Percentiles rank a stretch among this genome's conserved stretches.
Evolutionary conservation across 2,329 filamentous ascomycete genomes (phyloP).

Genomic region (Venturiaceae sp.): DNA sequence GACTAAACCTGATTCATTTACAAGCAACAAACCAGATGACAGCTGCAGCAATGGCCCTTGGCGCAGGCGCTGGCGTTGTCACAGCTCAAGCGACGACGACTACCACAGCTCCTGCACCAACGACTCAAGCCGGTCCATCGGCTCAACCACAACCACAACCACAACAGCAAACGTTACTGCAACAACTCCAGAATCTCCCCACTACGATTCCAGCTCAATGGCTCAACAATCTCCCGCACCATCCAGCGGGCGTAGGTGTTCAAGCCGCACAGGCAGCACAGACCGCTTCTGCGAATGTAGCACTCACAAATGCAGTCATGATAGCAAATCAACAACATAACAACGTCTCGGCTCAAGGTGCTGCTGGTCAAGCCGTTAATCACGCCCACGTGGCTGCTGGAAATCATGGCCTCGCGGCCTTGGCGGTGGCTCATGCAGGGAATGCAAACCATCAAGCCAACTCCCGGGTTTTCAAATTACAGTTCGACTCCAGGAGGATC

Average conservation of each 20-base stretch:
- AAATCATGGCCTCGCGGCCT: background rate
- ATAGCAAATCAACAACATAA: constrained; percentile 7
- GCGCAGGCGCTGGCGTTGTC: background rate
- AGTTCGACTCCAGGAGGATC: constrained; percentile 88
- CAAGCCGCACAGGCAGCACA: constrained; percentile 22
- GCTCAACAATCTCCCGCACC: constrained; percentile 4
- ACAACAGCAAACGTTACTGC: constrained; percentile 29
- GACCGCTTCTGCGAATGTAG: constrained; percentile 18
- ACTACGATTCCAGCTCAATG: constrained; percentile 14
- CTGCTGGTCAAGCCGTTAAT: constrained; percentile 10
- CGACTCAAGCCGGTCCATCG: background rate
- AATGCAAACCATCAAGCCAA: constrained; percentile 21
- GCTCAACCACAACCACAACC: constrained; percentile 5
- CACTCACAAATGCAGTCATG: background rate
- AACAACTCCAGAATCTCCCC: constrained; percentile 25
- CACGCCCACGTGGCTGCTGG: constrained; percentile 1
- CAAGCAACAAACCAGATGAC: background rate
- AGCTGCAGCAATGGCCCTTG: background rate
- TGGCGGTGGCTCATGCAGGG: too few relatives aligned
- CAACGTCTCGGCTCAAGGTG: constrained; percentile 9
- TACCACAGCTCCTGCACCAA: background rate
- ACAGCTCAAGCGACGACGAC: background rate
- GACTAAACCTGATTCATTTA: background rate
- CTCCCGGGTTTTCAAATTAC: constrained; percentile 82
- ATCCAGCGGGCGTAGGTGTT: constrained; percentile 8